Percentiles rank a stretch among this genome's conserved stretches.
Conservation (phyloP, 768 basidiomycete species). For the Mycena pura region DNA sequence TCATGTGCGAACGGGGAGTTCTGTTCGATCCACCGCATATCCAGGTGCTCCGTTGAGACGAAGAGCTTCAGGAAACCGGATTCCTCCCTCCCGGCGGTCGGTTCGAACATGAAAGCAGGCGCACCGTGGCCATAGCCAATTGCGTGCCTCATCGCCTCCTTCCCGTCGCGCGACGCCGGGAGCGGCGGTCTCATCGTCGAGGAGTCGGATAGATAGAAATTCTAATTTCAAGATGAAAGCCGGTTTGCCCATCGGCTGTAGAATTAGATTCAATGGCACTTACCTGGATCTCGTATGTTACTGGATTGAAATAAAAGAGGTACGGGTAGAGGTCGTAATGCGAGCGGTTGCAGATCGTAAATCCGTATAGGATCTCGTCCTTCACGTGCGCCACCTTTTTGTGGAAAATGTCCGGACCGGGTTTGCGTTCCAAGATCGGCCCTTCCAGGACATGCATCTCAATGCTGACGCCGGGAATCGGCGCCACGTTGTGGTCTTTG, state of each 20-base stretch:
- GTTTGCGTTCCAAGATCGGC: background rate
- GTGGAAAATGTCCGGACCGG: background rate
- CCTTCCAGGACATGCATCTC: background rate
- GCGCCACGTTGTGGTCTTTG: background rate
- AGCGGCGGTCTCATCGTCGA: background rate
- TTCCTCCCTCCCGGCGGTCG: background rate
- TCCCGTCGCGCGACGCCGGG: background rate
- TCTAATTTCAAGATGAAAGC: no score
- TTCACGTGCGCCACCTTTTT: background rate
- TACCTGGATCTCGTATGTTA: background rate
- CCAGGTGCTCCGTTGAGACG: conserved; percentile 51
- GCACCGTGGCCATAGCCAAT: background rate
- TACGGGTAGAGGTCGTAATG: background rate
- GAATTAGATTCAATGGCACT: background rate
- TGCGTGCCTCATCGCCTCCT: background rate
- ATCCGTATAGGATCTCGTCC: background rate
- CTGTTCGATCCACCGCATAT: conserved; percentile 50
- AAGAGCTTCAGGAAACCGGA: conserved; percentile 55
- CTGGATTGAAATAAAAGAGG: conserved; percentile 8
- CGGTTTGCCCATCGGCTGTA: no score
- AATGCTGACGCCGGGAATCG: background rate
- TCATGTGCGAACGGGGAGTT: background rate
- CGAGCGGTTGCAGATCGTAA: background rate
- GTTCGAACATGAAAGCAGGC: background rate
- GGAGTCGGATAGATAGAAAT: background rate